Conservation (phyloP, 2,329 filamentous ascomycete genomes). For the Cercospora berteroae region DNA sequence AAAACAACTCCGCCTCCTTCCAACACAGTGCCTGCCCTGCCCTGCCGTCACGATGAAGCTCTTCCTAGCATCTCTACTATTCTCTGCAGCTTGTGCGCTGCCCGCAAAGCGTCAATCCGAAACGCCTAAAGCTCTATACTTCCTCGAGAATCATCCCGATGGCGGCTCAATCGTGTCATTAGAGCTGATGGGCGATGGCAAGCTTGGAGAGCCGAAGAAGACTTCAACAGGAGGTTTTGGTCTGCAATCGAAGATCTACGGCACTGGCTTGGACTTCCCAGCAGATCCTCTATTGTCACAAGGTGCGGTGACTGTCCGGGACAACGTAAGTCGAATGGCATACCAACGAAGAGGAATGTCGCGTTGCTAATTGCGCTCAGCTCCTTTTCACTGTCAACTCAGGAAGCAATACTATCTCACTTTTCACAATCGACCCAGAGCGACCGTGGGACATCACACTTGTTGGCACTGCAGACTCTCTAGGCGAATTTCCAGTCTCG, state of each 20-base stretch:
- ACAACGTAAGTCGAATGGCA: neutral
- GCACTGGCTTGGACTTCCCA: neutral
- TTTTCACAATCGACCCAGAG: neutral
- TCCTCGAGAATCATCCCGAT: neutral
- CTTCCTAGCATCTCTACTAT: neutral
- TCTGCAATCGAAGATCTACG: neutral
- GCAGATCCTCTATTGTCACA: neutral
- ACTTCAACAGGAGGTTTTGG: neutral
- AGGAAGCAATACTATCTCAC: neutral
- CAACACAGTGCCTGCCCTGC: neutral
- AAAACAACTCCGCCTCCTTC: neutral
- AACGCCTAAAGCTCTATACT: neutral
- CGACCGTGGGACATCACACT: neutral
- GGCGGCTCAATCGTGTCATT: neutral
- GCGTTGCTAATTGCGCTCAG: neutral
- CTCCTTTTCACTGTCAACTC: neutral
- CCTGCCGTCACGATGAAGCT: neutral
- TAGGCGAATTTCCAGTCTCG: neutral
- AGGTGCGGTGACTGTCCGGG: neutral
- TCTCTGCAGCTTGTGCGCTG: neutral
- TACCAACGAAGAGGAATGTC: neutral
- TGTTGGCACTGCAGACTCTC: neutral
- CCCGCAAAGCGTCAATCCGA: neutral
- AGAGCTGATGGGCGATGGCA: neutral
- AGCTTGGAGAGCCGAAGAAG: neutral